These are phyloP conservation scores for Myxozyma lipomycoides DNA, from an alignment of 805 yeast genomes.

Conservation along the genomic window DNA sequence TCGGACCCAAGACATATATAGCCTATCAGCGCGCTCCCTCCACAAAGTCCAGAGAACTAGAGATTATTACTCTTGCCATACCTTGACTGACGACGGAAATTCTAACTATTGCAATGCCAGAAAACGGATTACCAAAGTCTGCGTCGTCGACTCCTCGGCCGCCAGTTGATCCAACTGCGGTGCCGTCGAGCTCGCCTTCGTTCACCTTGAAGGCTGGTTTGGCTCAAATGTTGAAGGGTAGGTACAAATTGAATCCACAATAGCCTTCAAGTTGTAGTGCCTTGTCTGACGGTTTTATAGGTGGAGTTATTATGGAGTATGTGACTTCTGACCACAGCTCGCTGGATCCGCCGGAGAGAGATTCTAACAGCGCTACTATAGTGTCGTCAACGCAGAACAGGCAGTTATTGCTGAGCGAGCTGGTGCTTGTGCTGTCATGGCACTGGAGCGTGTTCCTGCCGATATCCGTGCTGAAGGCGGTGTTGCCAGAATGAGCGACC, in stretches of 20 bases:
- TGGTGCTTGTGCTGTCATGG: conserved; percentile 90
- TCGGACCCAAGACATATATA: too few species aligned
- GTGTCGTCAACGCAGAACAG: conserved; percentile 55
- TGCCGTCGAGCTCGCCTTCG: conserved; percentile 20
- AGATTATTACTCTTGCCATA: too few species aligned
- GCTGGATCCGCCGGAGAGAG: conserved; percentile 1
- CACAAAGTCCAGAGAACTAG: too few species aligned
- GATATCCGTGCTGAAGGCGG: conserved; percentile 79
- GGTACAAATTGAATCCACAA: too few species aligned
- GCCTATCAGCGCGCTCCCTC: too few species aligned
- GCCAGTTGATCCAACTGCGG: conserved; percentile 28
- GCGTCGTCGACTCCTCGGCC: conserved; percentile 28
- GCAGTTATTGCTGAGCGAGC: conserved; percentile 76
- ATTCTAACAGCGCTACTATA: too few species aligned
- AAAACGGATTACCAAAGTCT: background rate
- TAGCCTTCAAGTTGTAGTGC: background rate
- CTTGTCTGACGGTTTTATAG: conserved; percentile 21
- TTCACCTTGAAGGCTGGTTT: conserved; percentile 66
- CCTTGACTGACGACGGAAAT: too few species aligned
- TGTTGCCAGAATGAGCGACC: conserved; percentile 84
- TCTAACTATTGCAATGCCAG: too few species aligned
- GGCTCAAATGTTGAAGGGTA: conserved; percentile 83
- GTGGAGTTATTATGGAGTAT: conserved; percentile 44
- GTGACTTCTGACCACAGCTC: conserved; percentile 9
- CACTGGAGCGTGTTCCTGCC: conserved; percentile 78